phyloP scores from a whole-genome alignment of 768 basidiomycete genomes.

The Vararia minispora region DNA sequence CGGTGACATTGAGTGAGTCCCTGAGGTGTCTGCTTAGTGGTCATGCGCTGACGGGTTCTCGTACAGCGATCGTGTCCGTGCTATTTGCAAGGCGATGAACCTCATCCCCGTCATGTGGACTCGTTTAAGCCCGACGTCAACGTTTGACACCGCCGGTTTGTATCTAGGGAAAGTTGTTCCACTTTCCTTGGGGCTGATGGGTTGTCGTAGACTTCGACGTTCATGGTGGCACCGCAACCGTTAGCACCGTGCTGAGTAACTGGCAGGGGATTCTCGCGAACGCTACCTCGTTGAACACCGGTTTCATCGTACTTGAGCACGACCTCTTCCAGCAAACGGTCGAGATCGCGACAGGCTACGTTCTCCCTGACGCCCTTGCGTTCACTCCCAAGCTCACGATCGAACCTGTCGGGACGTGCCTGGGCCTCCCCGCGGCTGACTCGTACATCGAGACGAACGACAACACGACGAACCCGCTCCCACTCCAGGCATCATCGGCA shows the following conservation, averaged over 20 bases:
- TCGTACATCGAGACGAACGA: conserved; percentile 79
- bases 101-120: conserved; percentile 82
- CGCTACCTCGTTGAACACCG: conserved; percentile 44
- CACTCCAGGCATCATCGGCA: too few species aligned
- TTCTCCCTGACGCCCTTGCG: conserved; percentile 70
- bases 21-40: not conserved
- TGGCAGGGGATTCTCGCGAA: conserved; percentile 67
- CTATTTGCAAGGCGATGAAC: conserved; percentile 74
- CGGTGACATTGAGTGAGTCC: conserved; percentile 62
- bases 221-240: conserved; percentile 46
- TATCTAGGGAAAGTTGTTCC: conserved; percentile 3
- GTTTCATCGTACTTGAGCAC: conserved; percentile 85
- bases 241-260: conserved; percentile 51
- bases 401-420: conserved; percentile 59
- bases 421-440: conserved; percentile 43
- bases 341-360: conserved; percentile 78
- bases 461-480: conserved; percentile 51
- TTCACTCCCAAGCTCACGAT: conserved; percentile 55
- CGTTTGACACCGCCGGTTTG: conserved; percentile 63
- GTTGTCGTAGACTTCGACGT: conserved; percentile 65
- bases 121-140: conserved; percentile 41
- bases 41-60: conserved; percentile 9
- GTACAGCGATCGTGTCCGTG: conserved; percentile 72
- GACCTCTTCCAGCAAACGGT: conserved; percentile 81
- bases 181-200: conserved; percentile 4